Conservation (phyloP, 2,329 filamentous ascomycete species). For the Aspergillus pseudotamarii region DNA sequence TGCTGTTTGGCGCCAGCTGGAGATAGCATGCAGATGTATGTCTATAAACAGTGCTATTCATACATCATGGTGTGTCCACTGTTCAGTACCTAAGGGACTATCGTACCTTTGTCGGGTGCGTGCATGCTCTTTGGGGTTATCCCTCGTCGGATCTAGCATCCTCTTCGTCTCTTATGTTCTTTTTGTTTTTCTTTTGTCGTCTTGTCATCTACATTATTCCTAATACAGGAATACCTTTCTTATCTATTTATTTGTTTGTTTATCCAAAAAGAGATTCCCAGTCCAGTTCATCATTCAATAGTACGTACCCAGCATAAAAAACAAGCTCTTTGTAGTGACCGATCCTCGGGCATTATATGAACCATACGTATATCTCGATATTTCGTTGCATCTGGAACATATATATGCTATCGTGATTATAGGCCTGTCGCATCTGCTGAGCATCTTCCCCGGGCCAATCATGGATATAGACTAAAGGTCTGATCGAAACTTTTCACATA, state of each 20-base stretch:
- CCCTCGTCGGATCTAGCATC: neutral
- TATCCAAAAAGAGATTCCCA: neutral
- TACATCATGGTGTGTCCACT: neutral
- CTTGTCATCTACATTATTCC: too few species aligned
- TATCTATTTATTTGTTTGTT: too few species aligned
- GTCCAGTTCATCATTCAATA: neutral
- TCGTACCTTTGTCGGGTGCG: constrained; percentile 11
- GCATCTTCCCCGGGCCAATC: neutral
- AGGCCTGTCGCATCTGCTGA: neutral
- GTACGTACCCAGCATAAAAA: neutral
- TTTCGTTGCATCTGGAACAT: neutral
- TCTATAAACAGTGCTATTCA: neutral
- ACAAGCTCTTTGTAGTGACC: neutral
- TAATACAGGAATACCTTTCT: neutral
- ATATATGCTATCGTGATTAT: neutral
- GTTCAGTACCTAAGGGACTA: neutral
- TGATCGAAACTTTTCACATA: neutral
- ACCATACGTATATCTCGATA: neutral
- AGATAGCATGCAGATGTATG: constrained; percentile 9
- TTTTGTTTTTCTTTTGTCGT: neutral
- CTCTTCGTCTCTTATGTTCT: neutral
- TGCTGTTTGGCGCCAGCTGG: constrained; percentile 28
- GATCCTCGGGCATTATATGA: neutral
- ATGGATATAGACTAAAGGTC: neutral
- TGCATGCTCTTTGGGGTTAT: neutral